Percentiles rank a stretch among this genome's conserved stretches.
These are phyloP conservation scores for Annulohypoxylon stygium DNA, from an alignment of 495 filamentous ascomycete species.

Conservation along the genomic window DNA sequence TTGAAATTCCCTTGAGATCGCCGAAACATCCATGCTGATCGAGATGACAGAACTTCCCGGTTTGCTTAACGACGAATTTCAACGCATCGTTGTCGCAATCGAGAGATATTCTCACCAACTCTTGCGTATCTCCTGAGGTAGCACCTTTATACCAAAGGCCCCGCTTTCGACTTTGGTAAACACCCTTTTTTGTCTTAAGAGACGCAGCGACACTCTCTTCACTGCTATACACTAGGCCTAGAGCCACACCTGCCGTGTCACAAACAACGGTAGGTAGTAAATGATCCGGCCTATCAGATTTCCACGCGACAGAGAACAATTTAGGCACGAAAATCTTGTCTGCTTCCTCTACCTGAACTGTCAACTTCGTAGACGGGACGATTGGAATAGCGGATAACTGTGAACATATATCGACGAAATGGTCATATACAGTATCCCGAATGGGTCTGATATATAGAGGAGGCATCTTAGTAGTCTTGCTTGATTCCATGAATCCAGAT, in stretches of 20 bases:
- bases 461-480: conserved; percentile 60
- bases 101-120: conserved; percentile 83
- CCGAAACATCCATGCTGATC: conserved; percentile 94
- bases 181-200: conserved; percentile 86
- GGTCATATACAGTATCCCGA: conserved; percentile 59
- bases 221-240: conserved; percentile 94
- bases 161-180: conserved; percentile 95
- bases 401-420: conserved; percentile 66
- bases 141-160: conserved; percentile 98
- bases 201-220: conserved; percentile 90
- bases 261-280: conserved; percentile 89
- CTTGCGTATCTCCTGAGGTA: conserved; percentile 91
- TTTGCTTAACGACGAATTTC: conserved; percentile 88
- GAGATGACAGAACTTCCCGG: conserved; percentile 94
- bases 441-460: conserved; percentile 63
- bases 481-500: conserved; percentile 58
- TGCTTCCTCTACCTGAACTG: conserved; percentile 69
- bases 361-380: conserved; percentile 76
- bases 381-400: conserved; percentile 78
- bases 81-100: conserved; percentile 96
- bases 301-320: conserved; percentile 75
- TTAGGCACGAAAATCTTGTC: conserved; percentile 72
- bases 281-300: conserved; percentile 86
- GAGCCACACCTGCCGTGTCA: conserved; percentile 85
- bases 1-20: conserved; percentile 80